A percentile compares a stretch with the other conserved stretches of the same genome.
These are phyloP conservation scores for Flaveria trinervia DNA, from an alignment of 129 eudicot genomes.

Conservation along the genomic window DNA sequence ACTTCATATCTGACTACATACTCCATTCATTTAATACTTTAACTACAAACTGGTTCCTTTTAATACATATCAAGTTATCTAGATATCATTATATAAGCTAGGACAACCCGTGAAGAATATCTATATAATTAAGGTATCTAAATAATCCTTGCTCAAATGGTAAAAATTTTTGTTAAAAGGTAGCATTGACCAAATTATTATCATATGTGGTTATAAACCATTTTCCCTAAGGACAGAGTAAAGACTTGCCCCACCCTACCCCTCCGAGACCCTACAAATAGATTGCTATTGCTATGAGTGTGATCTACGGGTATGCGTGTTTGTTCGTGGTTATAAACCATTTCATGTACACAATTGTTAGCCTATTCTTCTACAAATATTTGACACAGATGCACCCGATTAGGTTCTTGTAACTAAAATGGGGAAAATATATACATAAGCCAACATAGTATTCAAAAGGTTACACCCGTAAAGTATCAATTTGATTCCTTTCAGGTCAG, in stretches of 20 bases:
- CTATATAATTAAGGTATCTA: background rate
- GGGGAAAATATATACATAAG: background rate
- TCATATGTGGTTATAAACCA: background rate
- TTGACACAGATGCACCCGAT: background rate
- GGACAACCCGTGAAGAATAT: too few species aligned
- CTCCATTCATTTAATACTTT: slow-evolving; percentile 7
- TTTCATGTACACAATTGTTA: background rate
- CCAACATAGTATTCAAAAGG: background rate
- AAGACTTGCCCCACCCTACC: too few species aligned
- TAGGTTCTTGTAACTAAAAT: background rate
- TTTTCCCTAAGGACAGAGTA: too few species aligned
- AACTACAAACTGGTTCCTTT: background rate
- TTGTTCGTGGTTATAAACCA: background rate
- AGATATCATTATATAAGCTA: too few species aligned
- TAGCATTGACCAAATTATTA: background rate
- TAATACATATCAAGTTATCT: background rate
- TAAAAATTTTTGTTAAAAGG: slow-evolving; percentile 13
- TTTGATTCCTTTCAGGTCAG: background rate
- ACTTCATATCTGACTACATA: slow-evolving; percentile 26
- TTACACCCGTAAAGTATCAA: background rate
- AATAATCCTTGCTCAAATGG: background rate
- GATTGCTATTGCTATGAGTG: too few species aligned
- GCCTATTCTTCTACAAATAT: slow-evolving; percentile 1
- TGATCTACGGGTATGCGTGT: background rate
- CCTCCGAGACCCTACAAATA: too few species aligned